Evolutionary conservation across 352 stramenopile species (phyloP).

Genomic region (Pythium sp.): DNA sequence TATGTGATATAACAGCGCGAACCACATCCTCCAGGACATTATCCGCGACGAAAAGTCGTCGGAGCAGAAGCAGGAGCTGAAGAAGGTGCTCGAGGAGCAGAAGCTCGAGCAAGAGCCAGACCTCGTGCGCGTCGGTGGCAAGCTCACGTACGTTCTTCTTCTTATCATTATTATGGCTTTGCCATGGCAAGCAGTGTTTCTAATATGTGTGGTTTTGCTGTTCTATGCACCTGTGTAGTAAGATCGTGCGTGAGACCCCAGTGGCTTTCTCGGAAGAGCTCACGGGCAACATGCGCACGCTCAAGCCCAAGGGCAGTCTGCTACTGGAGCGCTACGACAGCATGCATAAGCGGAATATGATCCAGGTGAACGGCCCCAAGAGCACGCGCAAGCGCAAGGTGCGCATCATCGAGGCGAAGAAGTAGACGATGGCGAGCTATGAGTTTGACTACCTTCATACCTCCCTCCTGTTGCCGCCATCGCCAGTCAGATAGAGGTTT

Average conservation of each 20-base stretch:
- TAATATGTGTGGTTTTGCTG: slow-evolving; percentile 6
- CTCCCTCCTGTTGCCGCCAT: neutral
- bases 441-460: neutral
- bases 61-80: slow-evolving; percentile 67
- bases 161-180: neutral
- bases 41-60: slow-evolving; percentile 65
- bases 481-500: slow-evolving; percentile 4
- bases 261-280: slow-evolving; percentile 82
- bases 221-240: slow-evolving; percentile 29
- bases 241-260: slow-evolving; percentile 64
- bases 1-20: slow-evolving; percentile 30
- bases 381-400: slow-evolving; percentile 72
- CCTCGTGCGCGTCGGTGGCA: slow-evolving; percentile 64
- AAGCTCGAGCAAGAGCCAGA: slow-evolving; percentile 71
- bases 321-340: slow-evolving; percentile 83
- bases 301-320: slow-evolving; percentile 79
- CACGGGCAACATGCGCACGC: slow-evolving; percentile 69
- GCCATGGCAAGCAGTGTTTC: neutral
- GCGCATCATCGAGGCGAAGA: slow-evolving; percentile 78
- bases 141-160: slow-evolving; percentile 55
- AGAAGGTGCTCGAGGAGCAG: slow-evolving; percentile 72
- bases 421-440: slow-evolving; percentile 30
- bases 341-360: slow-evolving; percentile 86
- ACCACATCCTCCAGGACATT: slow-evolving; percentile 66
- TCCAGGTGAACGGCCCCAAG: slow-evolving; percentile 64